Percentiles rank a stretch among this genome's conserved stretches.
These are phyloP conservation scores for Lepidium aucheri DNA, from an alignment of 345 rosid species.

Conservation along the genomic window DNA sequence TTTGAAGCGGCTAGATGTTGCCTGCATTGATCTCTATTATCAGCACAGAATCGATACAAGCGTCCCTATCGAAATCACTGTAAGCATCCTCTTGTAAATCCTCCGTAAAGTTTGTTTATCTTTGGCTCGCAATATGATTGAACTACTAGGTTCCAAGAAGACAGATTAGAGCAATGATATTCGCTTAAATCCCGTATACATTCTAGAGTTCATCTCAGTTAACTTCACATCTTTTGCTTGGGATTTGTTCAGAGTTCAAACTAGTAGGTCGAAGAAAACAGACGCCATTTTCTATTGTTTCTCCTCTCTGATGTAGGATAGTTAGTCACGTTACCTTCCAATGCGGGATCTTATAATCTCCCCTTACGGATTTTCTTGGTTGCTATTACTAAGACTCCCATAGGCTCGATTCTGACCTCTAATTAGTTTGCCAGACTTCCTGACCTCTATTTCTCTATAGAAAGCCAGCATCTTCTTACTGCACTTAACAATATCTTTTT, in stretches of 20 bases:
- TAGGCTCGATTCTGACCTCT: neutral
- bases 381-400: neutral
- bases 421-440: neutral
- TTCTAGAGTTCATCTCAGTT: neutral
- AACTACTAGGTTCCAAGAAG: neutral
- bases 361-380: neutral
- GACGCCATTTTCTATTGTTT: neutral
- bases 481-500: neutral
- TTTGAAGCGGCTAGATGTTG: conserved; percentile 32
- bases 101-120: neutral
- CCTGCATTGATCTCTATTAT: conserved; percentile 50
- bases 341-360: neutral
- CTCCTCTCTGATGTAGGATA: neutral
- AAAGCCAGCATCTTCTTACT: neutral
- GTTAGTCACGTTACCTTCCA: neutral
- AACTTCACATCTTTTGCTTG: neutral
- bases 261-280: neutral
- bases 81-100: neutral
- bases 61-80: conserved; percentile 48
- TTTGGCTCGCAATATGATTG: neutral
- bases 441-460: neutral
- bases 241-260: neutral
- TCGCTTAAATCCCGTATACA: neutral
- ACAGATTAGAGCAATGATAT: too few relatives aligned
- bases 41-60: conserved; percentile 47